Evolutionary conservation across 75 land plant genomes (phyloP).

Genomic region (Cunninghamia lanceolata): DNA sequence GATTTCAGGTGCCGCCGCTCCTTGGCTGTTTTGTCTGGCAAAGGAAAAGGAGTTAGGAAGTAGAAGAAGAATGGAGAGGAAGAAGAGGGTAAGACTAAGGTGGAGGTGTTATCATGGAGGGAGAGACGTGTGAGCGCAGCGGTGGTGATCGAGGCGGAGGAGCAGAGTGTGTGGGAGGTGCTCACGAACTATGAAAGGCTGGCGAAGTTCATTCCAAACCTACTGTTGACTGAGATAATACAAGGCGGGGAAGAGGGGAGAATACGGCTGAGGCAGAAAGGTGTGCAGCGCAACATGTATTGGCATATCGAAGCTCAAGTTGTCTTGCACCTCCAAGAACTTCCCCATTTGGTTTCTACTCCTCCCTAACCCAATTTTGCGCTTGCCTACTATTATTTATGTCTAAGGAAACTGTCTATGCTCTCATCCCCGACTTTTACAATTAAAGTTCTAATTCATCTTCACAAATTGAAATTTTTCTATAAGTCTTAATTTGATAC

Average conservation of each 20-base stretch:
- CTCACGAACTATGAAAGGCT: constrained; percentile 91
- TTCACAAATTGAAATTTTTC: not conserved
- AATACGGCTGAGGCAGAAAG: constrained; percentile 92
- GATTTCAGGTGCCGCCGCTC: not conserved
- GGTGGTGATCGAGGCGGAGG: constrained; percentile 49
- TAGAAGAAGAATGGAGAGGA: constrained; percentile 13
- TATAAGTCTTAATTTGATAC: not conserved
- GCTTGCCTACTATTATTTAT: not conserved
- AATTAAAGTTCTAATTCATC: not conserved
- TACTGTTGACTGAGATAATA: constrained; percentile 78
- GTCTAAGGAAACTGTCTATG: not conserved
- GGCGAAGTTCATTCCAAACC: constrained; percentile 93
- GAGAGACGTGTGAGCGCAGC: constrained; percentile 71
- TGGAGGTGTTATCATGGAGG: constrained; percentile 92
- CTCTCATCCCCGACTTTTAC: not conserved
- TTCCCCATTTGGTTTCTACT: constrained; percentile 49
- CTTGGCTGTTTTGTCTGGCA: not conserved
- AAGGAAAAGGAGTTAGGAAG: not conserved
- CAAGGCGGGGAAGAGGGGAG: constrained; percentile 86
- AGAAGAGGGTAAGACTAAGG: constrained; percentile 37
- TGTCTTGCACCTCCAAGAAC: constrained; percentile 83
- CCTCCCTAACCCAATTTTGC: not conserved
- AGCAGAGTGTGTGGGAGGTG: constrained; percentile 77
- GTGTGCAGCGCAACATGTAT: constrained; percentile 76
- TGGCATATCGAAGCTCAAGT: constrained; percentile 99